Conservation (phyloP, 768 basidiomycete species). For the Rhizopogon rudus region DNA sequence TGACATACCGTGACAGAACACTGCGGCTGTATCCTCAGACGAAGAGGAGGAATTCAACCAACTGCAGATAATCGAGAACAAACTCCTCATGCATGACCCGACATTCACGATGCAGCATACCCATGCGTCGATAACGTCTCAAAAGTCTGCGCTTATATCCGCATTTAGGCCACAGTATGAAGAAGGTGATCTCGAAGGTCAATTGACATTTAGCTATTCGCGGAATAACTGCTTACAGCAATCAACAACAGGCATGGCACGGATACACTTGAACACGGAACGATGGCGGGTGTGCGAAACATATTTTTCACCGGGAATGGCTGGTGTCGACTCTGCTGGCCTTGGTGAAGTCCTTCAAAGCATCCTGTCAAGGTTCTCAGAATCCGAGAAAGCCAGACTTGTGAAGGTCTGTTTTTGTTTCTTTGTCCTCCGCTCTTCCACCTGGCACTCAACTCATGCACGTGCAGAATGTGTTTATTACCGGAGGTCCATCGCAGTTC, state of each 20-base stretch:
- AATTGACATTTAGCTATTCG: background rate
- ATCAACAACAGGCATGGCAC: constrained; percentile 45
- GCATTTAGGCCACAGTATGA: constrained; percentile 81
- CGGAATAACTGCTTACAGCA: background rate
- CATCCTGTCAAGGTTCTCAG: constrained; percentile 68
- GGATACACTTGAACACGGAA: constrained; percentile 88
- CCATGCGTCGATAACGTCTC: constrained; percentile 68
- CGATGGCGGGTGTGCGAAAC: constrained; percentile 89
- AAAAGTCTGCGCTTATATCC: constrained; percentile 79
- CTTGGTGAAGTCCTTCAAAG: constrained; percentile 89
- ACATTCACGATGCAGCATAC: constrained; percentile 80
- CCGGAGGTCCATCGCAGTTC: constrained; percentile 76
- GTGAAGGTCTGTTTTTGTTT: constrained; percentile 53
- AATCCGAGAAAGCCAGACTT: constrained; percentile 62
- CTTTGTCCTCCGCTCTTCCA: background rate
- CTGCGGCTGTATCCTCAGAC: constrained; percentile 67
- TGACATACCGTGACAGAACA: constrained; percentile 44
- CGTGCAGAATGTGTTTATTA: constrained; percentile 80
- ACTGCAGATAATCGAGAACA: constrained; percentile 71
- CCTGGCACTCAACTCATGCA: background rate
- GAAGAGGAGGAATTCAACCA: constrained; percentile 83
- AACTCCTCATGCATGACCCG: constrained; percentile 80
- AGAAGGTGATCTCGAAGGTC: constrained; percentile 68
- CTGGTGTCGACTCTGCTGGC: constrained; percentile 91
- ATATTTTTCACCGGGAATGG: constrained; percentile 91